Evolutionary conservation across 1,284 basidiomycete genomes (phyloP), one percentile per base, ranked within the genome.

Genomic region (Phenoliferia sp.): DNA sequence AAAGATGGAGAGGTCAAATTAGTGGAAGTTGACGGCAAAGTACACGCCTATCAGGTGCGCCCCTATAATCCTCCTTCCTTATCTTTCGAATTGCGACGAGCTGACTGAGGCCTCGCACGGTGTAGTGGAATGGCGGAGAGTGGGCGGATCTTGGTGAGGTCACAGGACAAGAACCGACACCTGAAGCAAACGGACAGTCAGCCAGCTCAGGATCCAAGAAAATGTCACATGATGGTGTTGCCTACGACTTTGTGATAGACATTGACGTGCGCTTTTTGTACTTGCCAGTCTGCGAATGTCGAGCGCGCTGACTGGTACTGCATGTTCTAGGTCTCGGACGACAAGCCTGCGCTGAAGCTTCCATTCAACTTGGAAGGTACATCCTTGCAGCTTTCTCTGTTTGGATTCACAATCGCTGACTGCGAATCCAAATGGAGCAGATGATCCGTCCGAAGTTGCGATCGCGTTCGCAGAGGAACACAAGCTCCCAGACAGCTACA

Each of bases 211-310:
- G 29, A 10, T 32, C 9, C 31, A 50, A 5, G 19, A 54, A 50
- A 62, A 71, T 60, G 67, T 5, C 57, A 33, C 60, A 90, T 78
- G 74, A 81, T 29, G 96, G 96, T 32, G 88, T 88, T 76, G 94
- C 96, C 79, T 99, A 94, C 76, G 96, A 99, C 80, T 95, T 96
- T 75, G 94, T 99, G 9, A 98, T 98, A 75, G 92, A 95, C 74
- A 94, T 99, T 26, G 96, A 98, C 76, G 90, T 52, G 48, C 6
- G 48, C 48, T 26, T 26, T 7, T 6, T 6, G 5, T 52, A 7
- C 48, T 52, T 22, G 22, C 5, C 5, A 52, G 22, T 6, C 48
- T 9, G 48, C 48, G 22, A 44, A 22, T 12, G 39, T n/a, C n/a
- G n/a, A n/a, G n/a, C n/a, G 39, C 5, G 48, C 48, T 52, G 5